Evolutionary conservation across 1,284 basidiomycete species (phyloP), one percentile per base, ranked within the genome.

Genomic region (Fomitopsis palustris): DNA sequence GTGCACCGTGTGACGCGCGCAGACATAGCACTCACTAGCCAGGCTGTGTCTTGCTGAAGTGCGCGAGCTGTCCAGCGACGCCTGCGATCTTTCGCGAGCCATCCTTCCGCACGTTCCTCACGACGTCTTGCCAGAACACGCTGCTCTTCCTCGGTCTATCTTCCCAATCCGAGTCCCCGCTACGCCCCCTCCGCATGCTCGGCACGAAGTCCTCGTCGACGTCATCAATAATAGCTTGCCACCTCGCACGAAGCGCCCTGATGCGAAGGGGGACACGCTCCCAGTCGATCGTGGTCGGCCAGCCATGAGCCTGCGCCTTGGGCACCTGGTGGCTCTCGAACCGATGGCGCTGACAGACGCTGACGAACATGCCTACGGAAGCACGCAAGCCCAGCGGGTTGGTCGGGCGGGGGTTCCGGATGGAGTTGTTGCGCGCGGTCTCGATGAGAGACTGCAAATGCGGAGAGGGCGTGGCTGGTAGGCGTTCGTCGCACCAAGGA

Each of bases 221-320:
- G 68, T 87, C 80, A 16, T 77, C 67, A 17, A 89, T 77, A 23
- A 92, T 76, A 1, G 67, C 75, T 60, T 78, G 67, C n/a, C 92
- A 67, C 3, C 68, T 65, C 0, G 65, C 59, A 59, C 77, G 75
- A 74, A 88, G 78, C 37, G 68, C 73, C 61, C 75, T 69, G 29
- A 92, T 78, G 23, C 90, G 78, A 5, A 62, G 69, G 6, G 78
- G 77, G 16, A 93, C 72, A 35, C 67, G 69, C 27, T 74, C 68
- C 76, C 90, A 93, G 56, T 90, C 78, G 31, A 93, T 90, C 3
- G 68, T 67, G 64, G 82, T 85, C 0, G 91, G 92, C 91, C 91
- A 93, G 5, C 89, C 87, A 49, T 81, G 81, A 29, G 72, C 70
- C 52, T 83, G 77, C 9, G 90, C 91, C 61, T 85, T 79, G 0